phyloP scores from a whole-genome alignment of 495 filamentous ascomycete genomes.

The Penicillium maclennaniae region DNA sequence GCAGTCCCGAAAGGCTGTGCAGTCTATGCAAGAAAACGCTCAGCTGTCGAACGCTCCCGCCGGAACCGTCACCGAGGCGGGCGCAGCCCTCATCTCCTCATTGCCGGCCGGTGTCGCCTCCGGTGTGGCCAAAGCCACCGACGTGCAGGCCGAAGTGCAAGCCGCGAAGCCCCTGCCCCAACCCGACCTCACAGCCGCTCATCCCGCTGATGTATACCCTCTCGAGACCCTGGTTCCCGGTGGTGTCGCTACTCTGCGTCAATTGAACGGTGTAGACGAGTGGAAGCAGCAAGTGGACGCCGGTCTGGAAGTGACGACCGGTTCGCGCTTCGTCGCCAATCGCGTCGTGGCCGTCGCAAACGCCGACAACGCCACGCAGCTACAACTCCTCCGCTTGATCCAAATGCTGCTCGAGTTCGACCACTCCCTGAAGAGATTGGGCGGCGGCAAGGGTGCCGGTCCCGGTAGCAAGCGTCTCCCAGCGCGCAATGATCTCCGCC shows the following conservation, averaged over 20 bases:
- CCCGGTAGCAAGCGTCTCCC: conserved; percentile 40
- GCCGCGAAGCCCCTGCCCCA: conserved; percentile 72
- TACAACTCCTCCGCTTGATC: conserved; percentile 59
- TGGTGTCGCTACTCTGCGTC: conserved; percentile 45
- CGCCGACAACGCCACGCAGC: conserved; percentile 49
- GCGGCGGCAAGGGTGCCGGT: conserved; percentile 25
- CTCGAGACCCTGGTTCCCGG: conserved; percentile 60
- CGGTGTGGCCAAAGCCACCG: conserved; percentile 59
- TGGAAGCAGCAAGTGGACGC: conserved; percentile 67
- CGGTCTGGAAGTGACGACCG: conserved; percentile 51
- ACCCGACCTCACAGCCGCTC: conserved; percentile 65
- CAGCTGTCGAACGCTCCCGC: conserved; percentile 52
- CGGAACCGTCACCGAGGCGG: conserved; percentile 50
- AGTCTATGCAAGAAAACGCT: conserved; percentile 72
- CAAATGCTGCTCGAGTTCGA: conserved; percentile 63
- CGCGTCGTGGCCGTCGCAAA: conserved; percentile 56
- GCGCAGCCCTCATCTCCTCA: conserved; percentile 58
- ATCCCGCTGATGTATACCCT: conserved; percentile 79
- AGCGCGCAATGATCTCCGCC: conserved; percentile 38
- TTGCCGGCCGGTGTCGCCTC: conserved; percentile 53
- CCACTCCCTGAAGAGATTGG: conserved; percentile 35
- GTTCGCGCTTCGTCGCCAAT: conserved; percentile 61
- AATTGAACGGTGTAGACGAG: conserved; percentile 61
- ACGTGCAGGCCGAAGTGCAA: conserved; percentile 63
- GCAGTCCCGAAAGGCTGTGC: conserved; percentile 83